These are phyloP conservation scores for Mitragyna speciosa DNA, from an alignment of 257 asterid genomes.

Conservation along the genomic window DNA sequence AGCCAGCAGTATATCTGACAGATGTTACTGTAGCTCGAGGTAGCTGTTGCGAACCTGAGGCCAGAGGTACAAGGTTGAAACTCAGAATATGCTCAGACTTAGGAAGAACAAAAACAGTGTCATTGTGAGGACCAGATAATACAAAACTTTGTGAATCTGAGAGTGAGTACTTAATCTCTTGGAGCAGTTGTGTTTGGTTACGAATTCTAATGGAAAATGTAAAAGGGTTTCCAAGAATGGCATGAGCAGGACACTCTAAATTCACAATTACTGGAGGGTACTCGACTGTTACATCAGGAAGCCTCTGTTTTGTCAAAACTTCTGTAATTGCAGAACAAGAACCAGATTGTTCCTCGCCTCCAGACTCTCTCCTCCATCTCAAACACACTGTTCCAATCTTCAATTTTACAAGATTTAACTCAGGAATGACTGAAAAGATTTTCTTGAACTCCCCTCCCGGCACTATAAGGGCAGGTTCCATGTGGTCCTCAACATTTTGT, in stretches of 20 bases:
- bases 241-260: slow-evolving; percentile 76
- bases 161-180: slow-evolving; percentile 85
- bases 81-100: slow-evolving; percentile 52
- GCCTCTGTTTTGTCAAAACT: slow-evolving; percentile 58
- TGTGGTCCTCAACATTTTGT: slow-evolving; percentile 51
- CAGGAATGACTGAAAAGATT: slow-evolving; percentile 70
- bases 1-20: slow-evolving; percentile 65
- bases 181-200: slow-evolving; percentile 69
- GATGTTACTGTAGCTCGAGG: slow-evolving; percentile 71
- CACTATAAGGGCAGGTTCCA: slow-evolving; percentile 50
- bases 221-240: slow-evolving; percentile 75
- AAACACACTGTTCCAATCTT: slow-evolving; percentile 60
- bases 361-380: slow-evolving; percentile 76
- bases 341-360: slow-evolving; percentile 24
- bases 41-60: slow-evolving; percentile 77
- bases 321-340: slow-evolving; percentile 34
- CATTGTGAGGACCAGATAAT: slow-evolving; percentile 78
- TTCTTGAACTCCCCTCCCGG: slow-evolving; percentile 95
- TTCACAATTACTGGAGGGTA: slow-evolving; percentile 68
- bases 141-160: slow-evolving; percentile 84
- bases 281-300: slow-evolving; percentile 77
- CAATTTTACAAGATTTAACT: slow-evolving; percentile 39
- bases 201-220: slow-evolving; percentile 50
- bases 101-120: slow-evolving; percentile 70
- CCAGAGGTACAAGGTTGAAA: slow-evolving; percentile 79